Conservation (phyloP, 441 rosid genomes). For the Arabidopsis hybrid region DNA sequence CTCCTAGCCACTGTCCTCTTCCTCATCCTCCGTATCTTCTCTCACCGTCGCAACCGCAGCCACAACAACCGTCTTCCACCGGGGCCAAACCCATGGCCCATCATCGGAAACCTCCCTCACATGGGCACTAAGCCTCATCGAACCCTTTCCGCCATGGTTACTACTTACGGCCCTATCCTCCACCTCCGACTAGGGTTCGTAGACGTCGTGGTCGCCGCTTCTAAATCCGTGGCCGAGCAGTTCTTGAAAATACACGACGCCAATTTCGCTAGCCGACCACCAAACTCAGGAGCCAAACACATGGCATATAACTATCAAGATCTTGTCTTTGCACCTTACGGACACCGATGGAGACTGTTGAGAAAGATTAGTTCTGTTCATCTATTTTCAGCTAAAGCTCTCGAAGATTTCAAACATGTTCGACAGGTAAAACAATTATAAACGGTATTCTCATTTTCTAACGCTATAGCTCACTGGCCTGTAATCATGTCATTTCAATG, state of each 20-base stretch:
- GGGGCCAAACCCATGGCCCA: constrained; percentile 83
- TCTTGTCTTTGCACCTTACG: constrained; percentile 86
- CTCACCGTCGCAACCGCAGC: constrained; percentile 27
- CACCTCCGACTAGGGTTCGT: constrained; percentile 72
- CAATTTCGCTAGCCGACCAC: constrained; percentile 84
- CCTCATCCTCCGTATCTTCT: constrained; percentile 16
- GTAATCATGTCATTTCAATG: constrained; percentile 21
- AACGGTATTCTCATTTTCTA: constrained; percentile 36
- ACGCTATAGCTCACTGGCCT: constrained; percentile 24
- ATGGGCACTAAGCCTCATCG: constrained; percentile 76
- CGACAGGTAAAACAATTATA: constrained; percentile 58
- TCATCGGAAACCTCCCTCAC: constrained; percentile 81
- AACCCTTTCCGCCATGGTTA: constrained; percentile 57
- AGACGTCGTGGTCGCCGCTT: constrained; percentile 74
- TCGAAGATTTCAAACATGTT: constrained; percentile 70
- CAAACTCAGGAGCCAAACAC: constrained; percentile 80
- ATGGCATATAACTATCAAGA: constrained; percentile 85
- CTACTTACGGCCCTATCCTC: constrained; percentile 72
- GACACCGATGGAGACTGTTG: constrained; percentile 82
- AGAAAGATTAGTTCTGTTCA: constrained; percentile 79
- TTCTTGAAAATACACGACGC: constrained; percentile 72
- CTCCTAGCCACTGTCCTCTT: constrained; percentile 38
- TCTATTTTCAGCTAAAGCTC: constrained; percentile 80
- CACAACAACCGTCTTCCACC: constrained; percentile 66
- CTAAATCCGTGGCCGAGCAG: constrained; percentile 77